Evolutionary conservation across 139 green algal genomes (phyloP), one percentile per base, ranked within the genome.

Genomic region (Chlamydomonas asymmetrica): DNA sequence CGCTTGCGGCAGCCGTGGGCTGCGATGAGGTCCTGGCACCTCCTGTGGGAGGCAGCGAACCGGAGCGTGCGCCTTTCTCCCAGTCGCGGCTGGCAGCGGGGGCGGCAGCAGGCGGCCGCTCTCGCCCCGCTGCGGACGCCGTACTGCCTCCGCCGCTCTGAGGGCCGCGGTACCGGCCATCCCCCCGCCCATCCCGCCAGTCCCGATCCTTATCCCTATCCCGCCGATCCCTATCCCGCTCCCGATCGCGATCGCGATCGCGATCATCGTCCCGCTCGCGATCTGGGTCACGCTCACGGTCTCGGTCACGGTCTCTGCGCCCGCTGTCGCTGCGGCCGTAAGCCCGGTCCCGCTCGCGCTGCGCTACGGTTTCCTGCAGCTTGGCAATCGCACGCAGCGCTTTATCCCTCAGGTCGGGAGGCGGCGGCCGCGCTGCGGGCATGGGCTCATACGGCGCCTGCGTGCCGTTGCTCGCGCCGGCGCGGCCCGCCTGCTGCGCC

Each of bases 361-460:
- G 10, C 62, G 43, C 41, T 39, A 3, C 70, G 71, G 43, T 77
- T 25, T 77, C 59, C 40, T 77, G 71, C 59, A 77, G 59, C 71
- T 70, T 70, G 22, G 71, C 71, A 8, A 77, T 31, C 13, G 71
- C 71, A 8, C 71, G 59, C 43, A 70, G 41, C 31, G 60, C 71
- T 41, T 77, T 77, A 59, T 16, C 71, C 4, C 62, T 31, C 41
- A 62, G 43, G n/a, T n/a, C n/a, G n/a, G n/a, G n/a, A n/a, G n/a
- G n/a, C n/a, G n/a, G n/a, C n/a, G n/a, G n/a, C n/a, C n/a, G n/a
- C n/a, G n/a, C n/a, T n/a, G n/a, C n/a, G n/a, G n/a, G n/a, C n/a
- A n/a, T n/a, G n/a, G n/a, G n/a, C n/a, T n/a, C n/a, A n/a, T n/a
- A n/a, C n/a, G n/a, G n/a, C n/a, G n/a, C n/a, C n/a, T n/a, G n/a